Percentiles rank a stretch among this genome's conserved stretches.
Evolutionary conservation across 2,329 filamentous ascomycete species (phyloP).

Genomic region (Leptoxyphium fumago): DNA sequence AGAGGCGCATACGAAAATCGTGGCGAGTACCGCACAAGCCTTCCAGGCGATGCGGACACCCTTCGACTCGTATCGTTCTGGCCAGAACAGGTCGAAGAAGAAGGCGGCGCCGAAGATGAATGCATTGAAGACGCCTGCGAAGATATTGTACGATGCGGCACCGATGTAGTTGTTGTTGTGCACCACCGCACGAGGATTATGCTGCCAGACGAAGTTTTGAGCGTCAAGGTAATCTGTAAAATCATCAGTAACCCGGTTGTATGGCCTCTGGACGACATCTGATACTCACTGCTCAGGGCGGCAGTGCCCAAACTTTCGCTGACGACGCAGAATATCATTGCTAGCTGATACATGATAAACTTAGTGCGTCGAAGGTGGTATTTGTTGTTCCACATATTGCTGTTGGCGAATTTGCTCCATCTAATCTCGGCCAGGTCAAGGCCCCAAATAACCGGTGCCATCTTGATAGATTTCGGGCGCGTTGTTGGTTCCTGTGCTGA

Average conservation of each 20-base stretch:
- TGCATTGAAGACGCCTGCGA: constrained; percentile 41
- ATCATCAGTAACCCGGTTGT: not conserved
- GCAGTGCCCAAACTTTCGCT: constrained; percentile 43
- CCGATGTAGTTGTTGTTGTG: constrained; percentile 43
- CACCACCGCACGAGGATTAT: constrained; percentile 27
- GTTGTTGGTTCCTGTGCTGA: too few relatives aligned
- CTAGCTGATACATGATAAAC: constrained; percentile 45
- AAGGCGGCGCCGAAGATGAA: constrained; percentile 45
- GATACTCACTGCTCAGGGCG: constrained; percentile 34
- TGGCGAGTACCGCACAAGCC: constrained; percentile 34
- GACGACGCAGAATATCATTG: constrained; percentile 43
- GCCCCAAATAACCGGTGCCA: constrained; percentile 39
- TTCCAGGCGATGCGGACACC: constrained; percentile 41
- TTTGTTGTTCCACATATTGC: constrained; percentile 42
- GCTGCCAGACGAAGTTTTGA: constrained; percentile 31
- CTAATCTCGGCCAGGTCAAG: constrained; percentile 42
- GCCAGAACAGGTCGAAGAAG: constrained; percentile 50
- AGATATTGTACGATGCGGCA: constrained; percentile 43
- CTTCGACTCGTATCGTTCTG: constrained; percentile 35
- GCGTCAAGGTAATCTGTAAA: constrained; percentile 39
- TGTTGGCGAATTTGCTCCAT: constrained; percentile 42
- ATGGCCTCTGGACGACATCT: not conserved
- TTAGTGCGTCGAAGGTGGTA: constrained; percentile 43
- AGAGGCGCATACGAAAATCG: constrained; percentile 31
- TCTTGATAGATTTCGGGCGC: not conserved